phyloP scores from a whole-genome alignment of 2,329 filamentous ascomycete genomes.

The Coniella lustricola region DNA sequence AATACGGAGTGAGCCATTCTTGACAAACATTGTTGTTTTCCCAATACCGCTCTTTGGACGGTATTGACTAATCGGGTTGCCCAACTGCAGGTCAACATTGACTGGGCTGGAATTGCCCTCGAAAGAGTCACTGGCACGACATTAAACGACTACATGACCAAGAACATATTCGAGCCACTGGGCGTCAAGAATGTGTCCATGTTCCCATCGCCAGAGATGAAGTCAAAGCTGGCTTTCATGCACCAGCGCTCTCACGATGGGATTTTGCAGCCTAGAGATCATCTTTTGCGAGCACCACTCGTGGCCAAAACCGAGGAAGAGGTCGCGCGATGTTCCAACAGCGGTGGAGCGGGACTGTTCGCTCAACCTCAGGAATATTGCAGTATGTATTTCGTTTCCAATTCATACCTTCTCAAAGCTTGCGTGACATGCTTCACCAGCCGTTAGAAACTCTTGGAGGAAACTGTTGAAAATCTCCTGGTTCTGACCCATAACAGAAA shows the following conservation, averaged over 20 bases:
- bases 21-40: no score
- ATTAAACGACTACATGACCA: conserved; percentile 37
- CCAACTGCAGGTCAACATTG: conserved; percentile 36
- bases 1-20: conserved; percentile 48
- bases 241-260: conserved; percentile 40
- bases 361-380: conserved; percentile 48
- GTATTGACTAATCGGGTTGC: no score
- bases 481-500: conserved; percentile 29
- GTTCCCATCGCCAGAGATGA: conserved; percentile 46
- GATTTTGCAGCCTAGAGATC: conserved; percentile 33
- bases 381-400: conserved; percentile 29
- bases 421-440: no score
- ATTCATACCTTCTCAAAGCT: no score
- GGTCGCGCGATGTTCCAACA: conserved; percentile 37
- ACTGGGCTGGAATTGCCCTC: conserved; percentile 41
- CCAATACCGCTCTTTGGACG: no score
- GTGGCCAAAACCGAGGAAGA: conserved; percentile 30
- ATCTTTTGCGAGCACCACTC: conserved; percentile 37
- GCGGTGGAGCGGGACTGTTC: conserved; percentile 50
- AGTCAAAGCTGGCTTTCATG: conserved; percentile 45
- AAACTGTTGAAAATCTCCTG: no score
- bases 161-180: conserved; percentile 37
- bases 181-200: conserved; percentile 40
- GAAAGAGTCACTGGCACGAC: conserved; percentile 33
- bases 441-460: no score